phyloP scores from a whole-genome alignment of 2,329 filamentous ascomycete species.

The Cercospora citrullina region DNA sequence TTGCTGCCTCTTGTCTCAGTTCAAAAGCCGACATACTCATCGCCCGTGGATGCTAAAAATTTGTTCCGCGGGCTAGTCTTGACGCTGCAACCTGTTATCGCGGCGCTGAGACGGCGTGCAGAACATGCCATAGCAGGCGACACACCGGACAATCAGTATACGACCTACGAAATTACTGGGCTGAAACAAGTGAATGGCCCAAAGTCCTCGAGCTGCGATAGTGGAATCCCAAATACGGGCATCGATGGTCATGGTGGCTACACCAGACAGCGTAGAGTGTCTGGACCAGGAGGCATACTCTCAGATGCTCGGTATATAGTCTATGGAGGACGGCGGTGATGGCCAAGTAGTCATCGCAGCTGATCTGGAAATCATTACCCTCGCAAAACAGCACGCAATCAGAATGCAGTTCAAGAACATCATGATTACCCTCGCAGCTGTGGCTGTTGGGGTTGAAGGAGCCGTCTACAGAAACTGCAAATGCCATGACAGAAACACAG shows the following conservation, averaged over 20 bases:
- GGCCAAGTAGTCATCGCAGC: background rate
- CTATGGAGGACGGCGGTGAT: background rate
- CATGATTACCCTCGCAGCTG: background rate
- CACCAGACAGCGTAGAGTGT: background rate
- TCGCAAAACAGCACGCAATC: background rate
- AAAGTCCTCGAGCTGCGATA: background rate
- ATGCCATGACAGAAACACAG: background rate
- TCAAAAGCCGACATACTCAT: too few relatives aligned
- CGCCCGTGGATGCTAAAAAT: too few relatives aligned
- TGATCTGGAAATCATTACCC: background rate
- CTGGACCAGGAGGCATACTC: background rate
- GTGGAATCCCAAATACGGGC: background rate
- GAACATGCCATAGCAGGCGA: background rate
- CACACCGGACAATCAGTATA: background rate
- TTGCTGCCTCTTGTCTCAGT: too few relatives aligned
- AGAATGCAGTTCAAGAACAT: conserved; percentile 7
- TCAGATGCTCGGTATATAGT: background rate
- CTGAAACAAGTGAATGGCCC: background rate
- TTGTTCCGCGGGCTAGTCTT: too few relatives aligned
- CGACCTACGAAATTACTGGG: background rate
- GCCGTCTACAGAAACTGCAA: background rate
- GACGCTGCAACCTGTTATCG: too few relatives aligned
- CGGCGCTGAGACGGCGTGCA: too few relatives aligned
- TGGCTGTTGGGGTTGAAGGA: background rate
- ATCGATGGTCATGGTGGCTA: background rate